Percentiles rank a stretch among this genome's conserved stretches.
phyloP scores from a whole-genome alignment of 2,329 filamentous ascomycete genomes.

The Colletotrichum euphorbiae region DNA sequence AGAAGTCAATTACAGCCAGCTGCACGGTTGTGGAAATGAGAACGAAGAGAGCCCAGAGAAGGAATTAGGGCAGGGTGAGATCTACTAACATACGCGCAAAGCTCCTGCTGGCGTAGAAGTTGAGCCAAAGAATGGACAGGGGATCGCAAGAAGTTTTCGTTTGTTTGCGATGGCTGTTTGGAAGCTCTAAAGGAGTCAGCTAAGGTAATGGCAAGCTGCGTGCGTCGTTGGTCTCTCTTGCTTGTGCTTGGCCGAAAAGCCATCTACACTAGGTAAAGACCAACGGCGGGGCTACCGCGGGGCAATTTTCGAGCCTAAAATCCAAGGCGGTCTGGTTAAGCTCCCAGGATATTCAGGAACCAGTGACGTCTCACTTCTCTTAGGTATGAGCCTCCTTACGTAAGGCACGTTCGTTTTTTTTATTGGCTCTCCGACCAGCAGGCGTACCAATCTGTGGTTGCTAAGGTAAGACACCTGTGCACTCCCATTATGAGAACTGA shows the following conservation, averaged over 20 bases:
- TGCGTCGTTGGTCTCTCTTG: constrained; percentile 34
- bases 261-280: background rate
- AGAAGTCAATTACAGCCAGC: constrained; percentile 23
- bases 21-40: background rate
- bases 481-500: background rate
- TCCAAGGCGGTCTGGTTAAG: background rate
- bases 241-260: constrained; percentile 29
- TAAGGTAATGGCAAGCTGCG: background rate
- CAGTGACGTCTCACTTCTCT: no score
- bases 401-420: no score
- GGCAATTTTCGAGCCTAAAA: constrained; percentile 30
- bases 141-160: background rate
- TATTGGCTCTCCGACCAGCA: no score
- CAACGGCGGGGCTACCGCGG: constrained; percentile 39
- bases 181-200: constrained; percentile 19
- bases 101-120: background rate
- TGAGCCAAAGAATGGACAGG: background rate
- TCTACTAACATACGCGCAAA: constrained; percentile 6
- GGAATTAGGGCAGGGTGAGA: background rate
- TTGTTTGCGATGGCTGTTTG: constrained; percentile 13
- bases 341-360: background rate
- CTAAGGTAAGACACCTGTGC: no score
- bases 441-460: no score
- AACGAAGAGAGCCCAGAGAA: background rate
- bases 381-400: no score